Conservation (phyloP, 306 rosid species). For the Cucumis sativus region DNA sequence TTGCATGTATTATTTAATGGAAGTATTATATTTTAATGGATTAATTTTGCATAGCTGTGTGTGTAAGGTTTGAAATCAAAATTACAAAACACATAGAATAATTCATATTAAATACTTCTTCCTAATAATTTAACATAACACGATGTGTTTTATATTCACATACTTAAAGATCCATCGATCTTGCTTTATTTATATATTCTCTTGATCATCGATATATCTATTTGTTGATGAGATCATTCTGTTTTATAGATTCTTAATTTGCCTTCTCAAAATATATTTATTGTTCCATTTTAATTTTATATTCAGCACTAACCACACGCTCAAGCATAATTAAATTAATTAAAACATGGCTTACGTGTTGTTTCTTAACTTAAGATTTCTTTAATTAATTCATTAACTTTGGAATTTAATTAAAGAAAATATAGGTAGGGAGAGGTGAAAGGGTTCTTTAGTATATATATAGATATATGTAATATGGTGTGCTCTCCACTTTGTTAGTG, state of each 20-base stretch:
- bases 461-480: neutral
- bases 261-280: neutral
- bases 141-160: neutral
- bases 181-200: neutral
- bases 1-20: neutral
- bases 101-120: neutral
- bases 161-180: neutral
- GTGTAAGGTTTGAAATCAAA: neutral
- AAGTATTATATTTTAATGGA: neutral
- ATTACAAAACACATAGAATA: neutral
- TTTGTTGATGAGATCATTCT: neutral
- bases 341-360: constrained; percentile 1
- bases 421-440: neutral
- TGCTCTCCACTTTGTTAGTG: constrained; percentile 1
- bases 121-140: neutral
- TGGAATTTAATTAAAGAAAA: neutral
- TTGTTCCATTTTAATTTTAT: neutral
- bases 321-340: neutral
- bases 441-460: neutral
- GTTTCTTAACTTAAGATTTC: neutral
- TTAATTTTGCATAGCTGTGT: neutral
- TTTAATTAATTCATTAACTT: neutral
- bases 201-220: neutral
- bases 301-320: neutral
- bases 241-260: neutral